Evolutionary conservation across 306 rosid species (phyloP), one percentile per base, ranked within the genome.

Genomic region (Ceratonia siliqua): DNA sequence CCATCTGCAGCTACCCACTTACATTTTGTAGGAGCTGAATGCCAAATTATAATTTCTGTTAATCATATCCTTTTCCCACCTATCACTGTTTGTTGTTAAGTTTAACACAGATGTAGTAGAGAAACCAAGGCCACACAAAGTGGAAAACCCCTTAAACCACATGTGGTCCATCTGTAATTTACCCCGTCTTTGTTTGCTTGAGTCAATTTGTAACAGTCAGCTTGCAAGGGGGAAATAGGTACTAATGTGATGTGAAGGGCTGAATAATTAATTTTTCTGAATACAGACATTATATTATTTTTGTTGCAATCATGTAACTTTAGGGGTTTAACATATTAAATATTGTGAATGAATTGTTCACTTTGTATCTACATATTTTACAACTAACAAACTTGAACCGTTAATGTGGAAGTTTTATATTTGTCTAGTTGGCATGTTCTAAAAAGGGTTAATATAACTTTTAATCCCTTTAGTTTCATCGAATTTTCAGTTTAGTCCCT

Each of bases 301-400:
- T 25, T 74, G 50, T 21, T 36, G 63, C 63, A 8, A 61, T 54
- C 20, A n/a, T 69, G 62, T 68, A 61, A 53, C 6, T 20, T 4
- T 22, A 52, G 2, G 48, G 57, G 14, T 75, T 63, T 75, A 18
- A 69, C 46, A 32, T 69, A 30, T 42, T 74, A 24, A 1, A n/a
- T 36, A 45, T 68, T 20, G 33, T 75, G 43, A 49, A 21, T 30
- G 67, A 32, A 11, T 62, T 76, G 46, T 42, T 62, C 68, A 69
- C 20, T 68, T 80, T 30, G 36, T 22, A 39, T 78, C 72, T 38
- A 28, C 67, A 28, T 33, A 30, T 70, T 36, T 20, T 49, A 41
- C 36, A 59, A 6, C 50, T n/a, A 39, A 35, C 1, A 5, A 68
- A 68, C 42, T 71, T 59, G 69, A 39, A 52, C 36, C 38, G 6